Evolutionary conservation across 441 rosid species (phyloP).

Genomic region (Erodium trifolium): DNA sequence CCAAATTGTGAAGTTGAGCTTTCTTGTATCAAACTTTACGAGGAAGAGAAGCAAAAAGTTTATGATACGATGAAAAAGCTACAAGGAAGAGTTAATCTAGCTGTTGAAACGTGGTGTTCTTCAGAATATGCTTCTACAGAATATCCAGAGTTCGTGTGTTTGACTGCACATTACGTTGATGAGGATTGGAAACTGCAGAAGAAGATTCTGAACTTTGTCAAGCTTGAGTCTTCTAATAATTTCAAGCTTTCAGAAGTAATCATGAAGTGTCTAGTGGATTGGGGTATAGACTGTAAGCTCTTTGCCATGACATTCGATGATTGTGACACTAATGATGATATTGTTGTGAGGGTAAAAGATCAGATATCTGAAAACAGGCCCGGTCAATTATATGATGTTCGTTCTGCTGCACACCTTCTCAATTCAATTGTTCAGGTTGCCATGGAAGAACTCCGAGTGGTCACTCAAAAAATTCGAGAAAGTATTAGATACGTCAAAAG

Average conservation of each 20-base stretch:
- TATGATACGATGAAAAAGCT: slow-evolving; percentile 46
- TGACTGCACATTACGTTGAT: too few relatives aligned
- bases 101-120: slow-evolving; percentile 79
- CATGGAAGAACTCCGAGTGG: slow-evolving; percentile 48
- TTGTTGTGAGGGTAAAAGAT: slow-evolving; percentile 54
- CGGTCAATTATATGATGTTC: slow-evolving; percentile 64
- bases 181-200: too few relatives aligned
- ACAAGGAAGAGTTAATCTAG: slow-evolving; percentile 73
- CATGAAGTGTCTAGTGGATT: slow-evolving; percentile 59
- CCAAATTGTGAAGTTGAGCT: slow-evolving; percentile 52
- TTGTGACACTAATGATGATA: slow-evolving; percentile 50
- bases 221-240: too few relatives aligned
- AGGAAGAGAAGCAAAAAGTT: slow-evolving; percentile 68
- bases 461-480: slow-evolving; percentile 63
- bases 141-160: too few relatives aligned
- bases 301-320: slow-evolving; percentile 76
- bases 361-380: slow-evolving; percentile 55
- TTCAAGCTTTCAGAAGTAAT: slow-evolving; percentile 23
- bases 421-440: slow-evolving; percentile 58
- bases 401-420: slow-evolving; percentile 62
- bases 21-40: slow-evolving; percentile 67
- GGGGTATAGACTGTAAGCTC: slow-evolving; percentile 79
- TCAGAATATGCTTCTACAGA: slow-evolving; percentile 30
- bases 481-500: slow-evolving; percentile 69
- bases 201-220: too few relatives aligned